phyloP scores from a whole-genome alignment of 306 rosid species.

The Fragaria vesca region DNA sequence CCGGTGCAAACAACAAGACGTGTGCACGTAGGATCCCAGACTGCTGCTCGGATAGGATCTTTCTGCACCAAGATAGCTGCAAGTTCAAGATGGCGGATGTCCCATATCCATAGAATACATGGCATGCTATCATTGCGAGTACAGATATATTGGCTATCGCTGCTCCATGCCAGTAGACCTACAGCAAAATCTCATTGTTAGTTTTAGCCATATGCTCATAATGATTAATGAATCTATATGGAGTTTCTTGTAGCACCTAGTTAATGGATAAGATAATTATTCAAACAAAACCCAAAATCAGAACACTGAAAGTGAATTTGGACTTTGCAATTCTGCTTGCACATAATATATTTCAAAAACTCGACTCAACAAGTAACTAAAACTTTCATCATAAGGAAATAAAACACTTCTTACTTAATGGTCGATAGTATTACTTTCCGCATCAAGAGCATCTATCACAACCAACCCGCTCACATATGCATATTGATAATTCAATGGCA shows the following conservation, averaged over 20 bases:
- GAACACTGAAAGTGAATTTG: neutral
- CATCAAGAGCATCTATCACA: neutral
- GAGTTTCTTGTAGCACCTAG: neutral
- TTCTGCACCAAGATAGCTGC: slow-evolving; percentile 87
- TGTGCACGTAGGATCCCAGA: slow-evolving; percentile 85
- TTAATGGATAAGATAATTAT: neutral
- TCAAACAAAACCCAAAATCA: neutral
- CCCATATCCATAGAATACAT: slow-evolving; percentile 90
- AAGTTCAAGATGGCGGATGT: slow-evolving; percentile 80
- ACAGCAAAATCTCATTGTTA: slow-evolving; percentile 1
- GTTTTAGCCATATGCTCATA: slow-evolving; percentile 4
- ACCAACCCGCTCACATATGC: neutral
- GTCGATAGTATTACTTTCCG: neutral
- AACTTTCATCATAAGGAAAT: neutral
- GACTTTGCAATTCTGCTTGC: neutral
- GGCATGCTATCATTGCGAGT: slow-evolving; percentile 96
- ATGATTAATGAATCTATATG: neutral
- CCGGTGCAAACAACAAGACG: slow-evolving; percentile 84
- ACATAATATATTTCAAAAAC: neutral
- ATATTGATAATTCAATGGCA: neutral
- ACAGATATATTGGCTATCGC: slow-evolving; percentile 84
- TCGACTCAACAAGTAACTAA: neutral
- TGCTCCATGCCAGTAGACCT: slow-evolving; percentile 94
- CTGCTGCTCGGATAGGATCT: slow-evolving; percentile 79
- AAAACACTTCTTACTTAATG: neutral